Evolutionary conservation across 345 rosid species (phyloP).

Genomic region (Euclidium syriacum): DNA sequence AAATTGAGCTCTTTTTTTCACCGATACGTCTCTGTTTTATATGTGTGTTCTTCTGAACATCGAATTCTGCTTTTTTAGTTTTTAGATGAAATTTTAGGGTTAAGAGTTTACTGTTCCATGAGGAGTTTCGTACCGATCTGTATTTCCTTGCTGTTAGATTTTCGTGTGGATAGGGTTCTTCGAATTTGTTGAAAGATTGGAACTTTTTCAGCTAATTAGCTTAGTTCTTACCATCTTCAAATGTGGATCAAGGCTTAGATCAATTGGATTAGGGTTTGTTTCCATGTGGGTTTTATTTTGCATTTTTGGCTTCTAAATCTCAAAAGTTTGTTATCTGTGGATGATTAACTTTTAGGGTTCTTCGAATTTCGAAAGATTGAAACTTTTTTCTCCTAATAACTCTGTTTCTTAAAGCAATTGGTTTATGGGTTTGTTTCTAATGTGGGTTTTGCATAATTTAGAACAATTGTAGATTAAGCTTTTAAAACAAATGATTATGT

Average conservation of each 20-base stretch:
- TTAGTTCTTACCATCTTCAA: too few relatives aligned
- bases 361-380: neutral
- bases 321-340: too few relatives aligned
- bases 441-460: too few relatives aligned
- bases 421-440: too few relatives aligned
- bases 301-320: too few relatives aligned
- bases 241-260: too few relatives aligned
- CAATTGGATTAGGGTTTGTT: too few relatives aligned
- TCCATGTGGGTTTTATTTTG: too few relatives aligned
- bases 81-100: neutral
- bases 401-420: too few relatives aligned
- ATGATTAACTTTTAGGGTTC: neutral
- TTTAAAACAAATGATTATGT: neutral
- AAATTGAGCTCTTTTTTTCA: neutral
- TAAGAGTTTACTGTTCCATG: conserved; percentile 1
- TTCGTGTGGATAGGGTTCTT: neutral
- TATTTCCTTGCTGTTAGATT: neutral
- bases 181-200: neutral
- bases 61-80: neutral
- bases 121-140: neutral
- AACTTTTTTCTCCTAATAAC: neutral
- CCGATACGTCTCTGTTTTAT: neutral
- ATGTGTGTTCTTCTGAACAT: neutral
- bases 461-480: conserved; percentile 3
- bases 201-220: too few relatives aligned